These are phyloP conservation scores for Lipomyces starkeyi DNA, from an alignment of 805 yeast species.

Conservation along the genomic window DNA sequence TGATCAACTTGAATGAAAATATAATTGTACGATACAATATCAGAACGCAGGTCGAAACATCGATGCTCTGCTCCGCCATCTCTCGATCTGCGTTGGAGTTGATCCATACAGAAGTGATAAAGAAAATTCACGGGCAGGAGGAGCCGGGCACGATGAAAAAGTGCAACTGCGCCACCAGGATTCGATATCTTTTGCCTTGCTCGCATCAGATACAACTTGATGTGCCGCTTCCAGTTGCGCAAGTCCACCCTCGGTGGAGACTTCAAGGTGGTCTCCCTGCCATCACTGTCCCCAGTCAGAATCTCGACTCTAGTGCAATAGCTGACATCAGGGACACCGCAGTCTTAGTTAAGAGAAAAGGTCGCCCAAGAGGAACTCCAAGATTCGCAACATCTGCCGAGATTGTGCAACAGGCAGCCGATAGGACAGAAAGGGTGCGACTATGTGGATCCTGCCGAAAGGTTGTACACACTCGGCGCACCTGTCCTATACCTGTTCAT, in stretches of 20 bases:
- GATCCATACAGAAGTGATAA: not conserved
- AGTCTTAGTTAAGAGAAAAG: not conserved
- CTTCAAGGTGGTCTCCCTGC: not conserved
- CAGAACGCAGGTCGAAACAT: not conserved
- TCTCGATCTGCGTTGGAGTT: conserved; percentile 8
- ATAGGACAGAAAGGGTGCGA: not conserved
- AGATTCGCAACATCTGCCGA: not conserved
- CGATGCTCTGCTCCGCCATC: not conserved
- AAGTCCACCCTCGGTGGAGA: not conserved
- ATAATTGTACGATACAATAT: not conserved
- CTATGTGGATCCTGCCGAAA: too few relatives aligned
- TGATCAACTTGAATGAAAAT: too few relatives aligned
- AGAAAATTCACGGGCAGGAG: not conserved
- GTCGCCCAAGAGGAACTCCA: not conserved
- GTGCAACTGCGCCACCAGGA: not conserved
- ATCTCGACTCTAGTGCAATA: not conserved
- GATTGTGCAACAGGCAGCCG: not conserved
- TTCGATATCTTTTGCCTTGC: not conserved
- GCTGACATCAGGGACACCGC: not conserved
- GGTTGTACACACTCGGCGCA: too few relatives aligned
- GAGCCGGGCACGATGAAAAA: not conserved
- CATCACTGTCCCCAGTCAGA: not conserved
- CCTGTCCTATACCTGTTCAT: too few relatives aligned
- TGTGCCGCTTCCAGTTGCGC: not conserved
- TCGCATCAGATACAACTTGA: not conserved